These are phyloP conservation scores for Leavenworthia alabamica DNA, from an alignment of 345 rosid species.

Conservation along the genomic window DNA sequence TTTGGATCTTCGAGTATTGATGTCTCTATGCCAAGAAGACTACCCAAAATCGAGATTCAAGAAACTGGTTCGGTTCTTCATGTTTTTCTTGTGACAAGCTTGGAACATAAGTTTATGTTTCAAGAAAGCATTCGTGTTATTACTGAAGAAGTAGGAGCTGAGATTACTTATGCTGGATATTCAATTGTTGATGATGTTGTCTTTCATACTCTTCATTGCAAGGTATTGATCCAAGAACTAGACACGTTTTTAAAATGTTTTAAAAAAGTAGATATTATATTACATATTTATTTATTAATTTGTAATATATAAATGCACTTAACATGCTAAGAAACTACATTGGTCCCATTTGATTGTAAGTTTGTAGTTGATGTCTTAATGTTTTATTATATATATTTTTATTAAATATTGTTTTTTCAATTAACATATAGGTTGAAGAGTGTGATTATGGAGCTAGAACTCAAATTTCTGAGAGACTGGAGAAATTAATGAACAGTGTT, in stretches of 20 bases:
- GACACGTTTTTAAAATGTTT: neutral
- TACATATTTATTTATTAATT: neutral
- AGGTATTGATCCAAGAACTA: constrained; percentile 7
- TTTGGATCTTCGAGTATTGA: constrained; percentile 15
- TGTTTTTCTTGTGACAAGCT: constrained; percentile 27
- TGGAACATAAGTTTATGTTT: constrained; percentile 26
- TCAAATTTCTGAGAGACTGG: constrained; percentile 14
- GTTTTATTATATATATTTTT: too few species aligned
- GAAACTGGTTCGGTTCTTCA: constrained; percentile 22
- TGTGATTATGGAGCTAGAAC: constrained; percentile 15
- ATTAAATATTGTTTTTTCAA: neutral
- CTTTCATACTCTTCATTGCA: constrained; percentile 33
- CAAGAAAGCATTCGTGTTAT: constrained; percentile 22
- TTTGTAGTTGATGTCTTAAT: neutral
- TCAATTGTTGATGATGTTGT: constrained; percentile 26
- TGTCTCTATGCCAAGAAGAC: neutral
- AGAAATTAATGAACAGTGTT: constrained; percentile 18
- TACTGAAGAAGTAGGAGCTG: constrained; percentile 21
- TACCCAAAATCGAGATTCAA: constrained; percentile 28
- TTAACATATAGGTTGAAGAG: constrained; percentile 15
- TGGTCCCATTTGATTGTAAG: neutral
- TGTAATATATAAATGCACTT: neutral
- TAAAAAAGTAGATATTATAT: neutral
- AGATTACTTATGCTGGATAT: constrained; percentile 28
- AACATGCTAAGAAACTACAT: constrained; percentile 1